phyloP scores from a whole-genome alignment of 2,329 filamentous ascomycete species.

The Aspergillus ochraceus region DNA sequence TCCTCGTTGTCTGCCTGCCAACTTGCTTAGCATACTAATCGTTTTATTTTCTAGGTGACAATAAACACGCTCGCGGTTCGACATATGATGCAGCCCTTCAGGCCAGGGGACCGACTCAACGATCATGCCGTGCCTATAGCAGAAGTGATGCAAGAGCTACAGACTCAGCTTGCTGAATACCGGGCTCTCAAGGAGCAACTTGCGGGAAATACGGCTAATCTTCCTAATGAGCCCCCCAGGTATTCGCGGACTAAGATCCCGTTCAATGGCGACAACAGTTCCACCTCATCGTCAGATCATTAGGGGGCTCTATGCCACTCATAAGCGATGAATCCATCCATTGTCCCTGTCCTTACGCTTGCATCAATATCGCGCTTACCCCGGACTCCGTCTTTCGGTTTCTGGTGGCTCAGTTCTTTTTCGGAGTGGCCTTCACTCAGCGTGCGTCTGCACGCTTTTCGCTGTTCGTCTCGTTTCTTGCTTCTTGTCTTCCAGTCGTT shows the following conservation, averaged over 20 bases:
- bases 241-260: conserved; percentile 14
- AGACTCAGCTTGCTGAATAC: conserved; percentile 44
- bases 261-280: conserved; percentile 20
- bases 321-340: conserved; percentile 10
- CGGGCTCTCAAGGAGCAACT: conserved; percentile 42
- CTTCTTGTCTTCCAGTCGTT: conserved; percentile 10
- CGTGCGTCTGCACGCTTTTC: not conserved
- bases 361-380: too few relatives aligned
- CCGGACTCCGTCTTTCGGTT: not conserved
- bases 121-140: conserved; percentile 77
- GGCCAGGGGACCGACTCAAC: conserved; percentile 61
- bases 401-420: not conserved
- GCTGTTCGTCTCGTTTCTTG: conserved; percentile 6
- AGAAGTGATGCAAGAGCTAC: conserved; percentile 54
- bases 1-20: not conserved
- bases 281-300: conserved; percentile 22
- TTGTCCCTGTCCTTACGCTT: not conserved
- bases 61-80: conserved; percentile 76
- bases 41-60: conserved; percentile 62
- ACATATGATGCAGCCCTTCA: conserved; percentile 72
- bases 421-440: not conserved
- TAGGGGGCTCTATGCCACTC: conserved; percentile 18
- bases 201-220: conserved; percentile 27
- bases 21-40: not conserved
- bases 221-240: conserved; percentile 18